Conservation (phyloP, 139 green algal species). For the Choricystis sp. region DNA sequence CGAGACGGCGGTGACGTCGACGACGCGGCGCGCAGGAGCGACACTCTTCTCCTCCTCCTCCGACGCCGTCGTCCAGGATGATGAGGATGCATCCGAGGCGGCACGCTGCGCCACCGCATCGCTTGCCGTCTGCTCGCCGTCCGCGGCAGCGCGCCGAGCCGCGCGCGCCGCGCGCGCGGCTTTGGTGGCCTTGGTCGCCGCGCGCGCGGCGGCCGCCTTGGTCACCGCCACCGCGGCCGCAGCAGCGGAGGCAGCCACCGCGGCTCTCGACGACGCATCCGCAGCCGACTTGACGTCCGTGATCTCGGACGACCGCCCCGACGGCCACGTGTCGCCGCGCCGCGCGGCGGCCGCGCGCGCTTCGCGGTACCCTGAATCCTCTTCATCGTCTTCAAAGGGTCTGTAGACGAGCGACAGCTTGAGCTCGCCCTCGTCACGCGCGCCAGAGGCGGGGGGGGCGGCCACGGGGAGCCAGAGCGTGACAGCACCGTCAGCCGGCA, state of each 20-base stretch:
- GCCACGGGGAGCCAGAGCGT: constrained; percentile 53
- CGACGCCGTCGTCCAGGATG: too few relatives aligned
- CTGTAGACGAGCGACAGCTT: constrained; percentile 63
- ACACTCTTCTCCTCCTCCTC: too few relatives aligned
- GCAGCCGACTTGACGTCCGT: constrained; percentile 67
- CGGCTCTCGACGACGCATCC: constrained; percentile 64
- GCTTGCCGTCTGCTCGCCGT: background rate
- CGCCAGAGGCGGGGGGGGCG: background rate
- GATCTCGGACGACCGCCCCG: constrained; percentile 20
- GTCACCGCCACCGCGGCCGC: constrained; percentile 69
- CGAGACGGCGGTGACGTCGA: background rate
- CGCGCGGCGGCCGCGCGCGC: constrained; percentile 4
- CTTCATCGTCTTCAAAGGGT: constrained; percentile 45
- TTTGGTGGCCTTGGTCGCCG: constrained; percentile 34
- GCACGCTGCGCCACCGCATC: too few relatives aligned
- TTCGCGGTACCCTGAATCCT: constrained; percentile 37
- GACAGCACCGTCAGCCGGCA: constrained; percentile 27
- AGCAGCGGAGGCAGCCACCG: constrained; percentile 65
- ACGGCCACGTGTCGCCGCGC: background rate
- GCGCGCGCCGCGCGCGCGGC: constrained; percentile 11
- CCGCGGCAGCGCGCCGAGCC: background rate
- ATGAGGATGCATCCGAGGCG: too few relatives aligned
- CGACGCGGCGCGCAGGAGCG: background rate
- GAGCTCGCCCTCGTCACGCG: constrained; percentile 31
- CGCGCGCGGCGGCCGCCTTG: constrained; percentile 62